Evolutionary conservation across 768 basidiomycete genomes (phyloP).

Genomic region (Panaeolus cyanescens): DNA sequence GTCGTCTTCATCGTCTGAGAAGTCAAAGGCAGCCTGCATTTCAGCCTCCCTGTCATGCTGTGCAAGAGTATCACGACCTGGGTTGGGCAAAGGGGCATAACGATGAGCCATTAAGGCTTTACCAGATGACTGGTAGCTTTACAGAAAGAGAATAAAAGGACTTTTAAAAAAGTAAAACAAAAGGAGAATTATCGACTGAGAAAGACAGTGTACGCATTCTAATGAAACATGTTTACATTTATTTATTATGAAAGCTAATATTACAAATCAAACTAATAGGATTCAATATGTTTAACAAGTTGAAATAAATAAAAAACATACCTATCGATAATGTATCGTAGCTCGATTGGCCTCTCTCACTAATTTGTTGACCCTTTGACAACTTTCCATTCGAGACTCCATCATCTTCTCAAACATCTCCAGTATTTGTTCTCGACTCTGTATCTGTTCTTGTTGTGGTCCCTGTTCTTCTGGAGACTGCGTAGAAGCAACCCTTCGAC

Average conservation of each 20-base stretch:
- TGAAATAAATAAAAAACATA: neutral
- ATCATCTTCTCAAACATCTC: conserved; percentile 73
- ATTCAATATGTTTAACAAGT: neutral
- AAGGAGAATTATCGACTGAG: conserved; percentile 15
- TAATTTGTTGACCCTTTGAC: conserved; percentile 63
- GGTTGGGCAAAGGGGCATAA: conserved; percentile 71
- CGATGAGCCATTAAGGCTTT: conserved; percentile 46
- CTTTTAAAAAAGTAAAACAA: conserved; percentile 8
- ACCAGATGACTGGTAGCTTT: neutral
- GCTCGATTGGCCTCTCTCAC: conserved; percentile 47
- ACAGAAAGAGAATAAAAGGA: conserved; percentile 11
- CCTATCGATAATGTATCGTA: conserved; percentile 27
- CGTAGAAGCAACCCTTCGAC: conserved; percentile 16
- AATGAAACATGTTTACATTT: no score
- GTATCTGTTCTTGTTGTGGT: conserved; percentile 14
- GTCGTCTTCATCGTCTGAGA: conserved; percentile 72
- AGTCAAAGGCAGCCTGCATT: conserved; percentile 88
- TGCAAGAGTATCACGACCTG: conserved; percentile 44
- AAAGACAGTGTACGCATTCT: no score
- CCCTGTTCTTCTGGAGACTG: conserved; percentile 18
- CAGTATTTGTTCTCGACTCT: conserved; percentile 50
- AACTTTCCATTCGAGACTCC: conserved; percentile 76
- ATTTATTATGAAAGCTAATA: no score
- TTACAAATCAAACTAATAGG: no score
- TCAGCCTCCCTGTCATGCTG: conserved; percentile 49